These are phyloP conservation scores for Aspergillus haitiensis DNA, from an alignment of 495 filamentous ascomycete genomes.

Conservation along the genomic window DNA sequence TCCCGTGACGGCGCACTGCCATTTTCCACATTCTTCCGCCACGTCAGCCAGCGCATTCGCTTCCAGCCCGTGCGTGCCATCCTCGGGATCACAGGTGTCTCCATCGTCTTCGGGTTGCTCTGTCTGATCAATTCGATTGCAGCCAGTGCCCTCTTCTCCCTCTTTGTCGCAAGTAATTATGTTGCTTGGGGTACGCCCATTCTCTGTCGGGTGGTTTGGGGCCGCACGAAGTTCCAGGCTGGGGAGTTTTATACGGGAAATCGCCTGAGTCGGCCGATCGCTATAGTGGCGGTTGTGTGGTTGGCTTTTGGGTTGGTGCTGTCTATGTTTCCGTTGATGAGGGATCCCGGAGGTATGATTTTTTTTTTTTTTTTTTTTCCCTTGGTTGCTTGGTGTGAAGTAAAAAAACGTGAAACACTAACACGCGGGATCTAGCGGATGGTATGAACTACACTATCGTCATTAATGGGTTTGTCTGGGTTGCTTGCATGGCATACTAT, in stretches of 20 bases:
- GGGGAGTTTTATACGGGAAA: conserved; percentile 58
- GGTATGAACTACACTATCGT: conserved; percentile 69
- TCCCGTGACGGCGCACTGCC: conserved; percentile 57
- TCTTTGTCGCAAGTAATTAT: conserved; percentile 59
- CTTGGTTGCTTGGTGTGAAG: neutral
- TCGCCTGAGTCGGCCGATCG: conserved; percentile 47
- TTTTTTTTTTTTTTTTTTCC: conserved; percentile 4
- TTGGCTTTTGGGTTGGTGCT: conserved; percentile 55
- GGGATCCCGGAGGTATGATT: conserved; percentile 48
- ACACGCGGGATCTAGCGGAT: conserved; percentile 31
- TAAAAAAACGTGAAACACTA: conserved; percentile 11
- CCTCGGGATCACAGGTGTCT: conserved; percentile 53
- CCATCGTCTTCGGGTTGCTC: conserved; percentile 55
- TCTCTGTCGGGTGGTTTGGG: conserved; percentile 59
- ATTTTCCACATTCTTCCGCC: conserved; percentile 57
- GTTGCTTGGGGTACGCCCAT: conserved; percentile 61
- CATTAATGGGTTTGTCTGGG: conserved; percentile 64
- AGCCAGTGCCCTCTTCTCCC: conserved; percentile 58
- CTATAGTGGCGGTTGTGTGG: conserved; percentile 52
- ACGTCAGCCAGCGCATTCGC: conserved; percentile 50
- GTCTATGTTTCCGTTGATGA: conserved; percentile 55
- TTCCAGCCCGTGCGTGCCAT: conserved; percentile 58
- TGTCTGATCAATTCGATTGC: conserved; percentile 56
- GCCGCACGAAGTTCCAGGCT: conserved; percentile 54
- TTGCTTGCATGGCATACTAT: conserved; percentile 61